Evolutionary conservation across 2,329 filamentous ascomycete species (phyloP), one percentile per base, ranked within the genome.

Genomic region (Apiospora marii): DNA sequence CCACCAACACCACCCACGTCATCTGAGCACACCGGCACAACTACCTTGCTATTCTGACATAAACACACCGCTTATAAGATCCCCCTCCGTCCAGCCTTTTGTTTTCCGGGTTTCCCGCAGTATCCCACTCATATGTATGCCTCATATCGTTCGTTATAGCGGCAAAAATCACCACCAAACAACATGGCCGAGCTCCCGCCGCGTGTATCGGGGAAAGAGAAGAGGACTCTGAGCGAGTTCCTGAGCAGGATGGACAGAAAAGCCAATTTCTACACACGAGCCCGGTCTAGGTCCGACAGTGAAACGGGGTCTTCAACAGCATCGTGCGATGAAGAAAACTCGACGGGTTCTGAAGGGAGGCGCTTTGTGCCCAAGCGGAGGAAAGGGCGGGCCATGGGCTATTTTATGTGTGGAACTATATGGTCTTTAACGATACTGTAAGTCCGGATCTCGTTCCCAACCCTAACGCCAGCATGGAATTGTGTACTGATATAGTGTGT

Each of bases 361-460:
- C 27, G 22, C 10, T 14, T 61, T 44, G 27, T 24, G 6, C 72
- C 67, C 12, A 37, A 48, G 34, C 72, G 72, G 41, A 75, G 72
- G 67, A 75, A 72, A 43, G 67, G 74, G 16, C 74, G 73, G 41
- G 76, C 77, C 71, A 72, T 72, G 14, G 71, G 46, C 4, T 81
- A 79, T 74, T 75, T 80, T 12, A 77, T 82, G 16, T 82, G 81
- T 71, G 78, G 82, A 46, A 80, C 81, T 24, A 80, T 84, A 69
- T 81, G 80, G 76, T 80, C 79, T 8, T 77, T 82, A 43, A 76
- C 76, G 13, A 75, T 84, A 22, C 70, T 84, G 83, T 84, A 78
- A 74, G 82, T 80, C 69, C 53, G 34, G 34, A 37, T n/a, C n/a
- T 48, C 13, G 41, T 34, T 27, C 10, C 3, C n/a, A 13, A 16